phyloP scores from a whole-genome alignment of 371 early-diverging fungal species.

The Mucor piriformis region DNA sequence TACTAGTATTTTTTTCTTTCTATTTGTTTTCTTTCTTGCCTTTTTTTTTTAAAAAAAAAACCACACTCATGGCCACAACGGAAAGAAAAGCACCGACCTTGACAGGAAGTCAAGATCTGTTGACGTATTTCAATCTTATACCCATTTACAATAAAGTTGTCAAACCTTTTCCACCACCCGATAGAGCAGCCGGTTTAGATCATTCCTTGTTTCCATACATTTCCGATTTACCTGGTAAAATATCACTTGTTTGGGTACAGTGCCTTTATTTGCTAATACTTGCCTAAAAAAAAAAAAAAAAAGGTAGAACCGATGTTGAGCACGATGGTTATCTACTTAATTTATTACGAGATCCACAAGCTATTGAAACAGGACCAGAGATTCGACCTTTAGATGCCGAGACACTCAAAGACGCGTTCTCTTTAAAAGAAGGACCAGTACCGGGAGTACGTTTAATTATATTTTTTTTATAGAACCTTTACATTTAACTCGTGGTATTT shows the following conservation, averaged over 20 bases:
- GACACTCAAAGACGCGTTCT: conserved; percentile 53
- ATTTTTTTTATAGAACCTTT: background rate
- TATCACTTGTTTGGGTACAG: background rate
- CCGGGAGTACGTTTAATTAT: conserved; percentile 51
- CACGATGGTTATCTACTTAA: conserved; percentile 47
- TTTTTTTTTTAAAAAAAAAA: background rate
- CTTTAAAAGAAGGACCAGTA: conserved; percentile 58
- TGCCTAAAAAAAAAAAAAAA: too few species aligned
- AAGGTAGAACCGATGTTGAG: conserved; percentile 44
- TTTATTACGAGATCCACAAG: conserved; percentile 49
- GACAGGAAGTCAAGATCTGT: conserved; percentile 60
- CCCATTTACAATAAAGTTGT: conserved; percentile 62
- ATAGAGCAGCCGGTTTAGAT: conserved; percentile 44
- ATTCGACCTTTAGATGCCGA: conserved; percentile 47
- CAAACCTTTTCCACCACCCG: conserved; percentile 49
- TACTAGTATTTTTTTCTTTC: background rate
- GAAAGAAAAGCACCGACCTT: conserved; percentile 4
- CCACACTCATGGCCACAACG: conserved; percentile 2
- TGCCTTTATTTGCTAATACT: too few species aligned
- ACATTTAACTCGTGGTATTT: background rate
- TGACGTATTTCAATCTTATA: conserved; percentile 58
- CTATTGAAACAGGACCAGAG: conserved; percentile 33
- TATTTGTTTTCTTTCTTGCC: background rate
- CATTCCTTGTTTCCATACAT: conserved; percentile 55
- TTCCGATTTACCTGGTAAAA: conserved; percentile 60